Evolutionary conservation across 2,329 filamentous ascomycete species (phyloP), one percentile per base, ranked within the genome.

Genomic region (Cercospora zeae-maydis): DNA sequence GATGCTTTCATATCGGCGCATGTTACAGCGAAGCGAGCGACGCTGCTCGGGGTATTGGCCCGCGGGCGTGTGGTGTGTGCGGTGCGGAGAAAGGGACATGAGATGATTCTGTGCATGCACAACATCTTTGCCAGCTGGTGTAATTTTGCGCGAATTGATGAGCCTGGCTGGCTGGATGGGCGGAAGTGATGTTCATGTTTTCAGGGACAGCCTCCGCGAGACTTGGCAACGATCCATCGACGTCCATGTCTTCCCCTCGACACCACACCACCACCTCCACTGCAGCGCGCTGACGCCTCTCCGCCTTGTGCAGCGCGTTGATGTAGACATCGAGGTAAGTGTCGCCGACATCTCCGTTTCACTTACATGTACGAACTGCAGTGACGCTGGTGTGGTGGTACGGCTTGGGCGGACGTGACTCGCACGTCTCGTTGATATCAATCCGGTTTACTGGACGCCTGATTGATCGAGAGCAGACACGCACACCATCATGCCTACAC

Each of bases 111-210:
- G 34, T 42, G 54, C 36, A 57, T 57, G 54, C 19, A n/a, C 33
- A 27, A 45, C 19, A 13, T 34, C n/a, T 39, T 27, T n/a, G n/a
- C n/a, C n/a, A n/a, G n/a, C n/a, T n/a, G n/a, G 54, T 19, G 21
- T 52, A 33, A 55, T 54, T 60, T 60, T 60, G 58, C 58, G 58
- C 49, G 58, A 60, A 60, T n/a, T 60, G 58, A 31, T 60, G 58
- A 31, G 33, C 21, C 9, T 24, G 16, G 42, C 9, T 19, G 24
- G 19, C 21, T 27, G 42, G 19, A 47, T 21, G 11, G 19, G 42
- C 24, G 42, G 42, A 47, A 19, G 42, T 14, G n/a, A n/a, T n/a
- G n/a, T n/a, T n/a, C n/a, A n/a, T n/a, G n/a, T n/a, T n/a, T n/a
- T n/a, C n/a, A n/a, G n/a, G n/a, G n/a, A n/a, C n/a, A n/a, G n/a